Percentiles rank a stretch among this genome's conserved stretches.
Conservation (phyloP, 2,329 filamentous ascomycete species). For the Beauveria caledonica region DNA sequence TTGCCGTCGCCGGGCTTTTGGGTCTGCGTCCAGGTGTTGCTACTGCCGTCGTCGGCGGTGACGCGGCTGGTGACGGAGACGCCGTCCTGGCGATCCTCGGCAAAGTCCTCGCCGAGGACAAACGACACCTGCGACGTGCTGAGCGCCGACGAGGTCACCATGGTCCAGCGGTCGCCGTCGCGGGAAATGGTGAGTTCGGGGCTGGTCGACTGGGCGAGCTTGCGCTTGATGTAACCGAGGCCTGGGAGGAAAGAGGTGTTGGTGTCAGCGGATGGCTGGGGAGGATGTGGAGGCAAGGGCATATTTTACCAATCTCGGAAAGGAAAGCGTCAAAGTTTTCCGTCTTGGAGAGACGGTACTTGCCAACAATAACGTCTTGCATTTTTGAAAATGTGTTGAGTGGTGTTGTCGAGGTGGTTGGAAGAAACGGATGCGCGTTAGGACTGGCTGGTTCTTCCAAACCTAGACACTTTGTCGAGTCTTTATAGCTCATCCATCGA, state of each 20-base stretch:
- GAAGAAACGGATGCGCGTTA: background rate
- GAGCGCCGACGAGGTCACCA: constrained; percentile 8
- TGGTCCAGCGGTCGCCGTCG: constrained; percentile 8
- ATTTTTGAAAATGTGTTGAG: background rate
- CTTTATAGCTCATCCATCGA: background rate
- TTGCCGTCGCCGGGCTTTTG: constrained; percentile 11
- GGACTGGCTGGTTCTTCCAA: background rate
- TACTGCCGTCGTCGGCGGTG: constrained; percentile 1
- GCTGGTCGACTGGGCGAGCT: constrained; percentile 9
- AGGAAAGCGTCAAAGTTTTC: constrained; percentile 12
- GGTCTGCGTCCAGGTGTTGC: constrained; percentile 8
- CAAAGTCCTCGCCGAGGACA: constrained; percentile 9
- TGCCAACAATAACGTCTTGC: constrained; percentile 9
- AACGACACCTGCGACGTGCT: constrained; percentile 6
- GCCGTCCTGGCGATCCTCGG: constrained; percentile 11
- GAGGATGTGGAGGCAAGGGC: background rate
- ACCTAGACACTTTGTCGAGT: background rate
- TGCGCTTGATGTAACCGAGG: constrained; percentile 12
- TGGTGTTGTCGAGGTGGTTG: background rate
- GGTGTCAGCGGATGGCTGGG: background rate
- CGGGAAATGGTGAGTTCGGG: constrained; percentile 9
- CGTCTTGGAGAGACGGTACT: constrained; percentile 10
- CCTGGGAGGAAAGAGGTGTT: background rate
- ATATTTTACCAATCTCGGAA: constrained; percentile 8
- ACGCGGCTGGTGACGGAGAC: constrained; percentile 11